Evolutionary conservation across 139 green algal species (phyloP).

Genomic region (Helicosporidium sp.): DNA sequence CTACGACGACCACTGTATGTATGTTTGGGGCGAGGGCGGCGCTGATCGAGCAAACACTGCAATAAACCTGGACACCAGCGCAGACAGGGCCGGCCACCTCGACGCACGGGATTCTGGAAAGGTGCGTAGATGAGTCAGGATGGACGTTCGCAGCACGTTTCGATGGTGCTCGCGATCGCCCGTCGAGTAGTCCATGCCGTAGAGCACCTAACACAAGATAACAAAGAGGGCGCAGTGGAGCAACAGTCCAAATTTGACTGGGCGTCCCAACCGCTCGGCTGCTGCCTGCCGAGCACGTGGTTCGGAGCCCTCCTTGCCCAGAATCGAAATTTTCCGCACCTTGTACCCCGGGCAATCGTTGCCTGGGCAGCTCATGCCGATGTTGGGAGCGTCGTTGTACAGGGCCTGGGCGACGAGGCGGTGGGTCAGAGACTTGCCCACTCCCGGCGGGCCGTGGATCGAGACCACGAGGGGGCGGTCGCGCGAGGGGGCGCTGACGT

Average conservation of each 20-base stretch:
- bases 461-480: slow-evolving; percentile 61
- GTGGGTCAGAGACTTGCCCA: slow-evolving; percentile 76
- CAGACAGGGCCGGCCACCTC: too few species aligned
- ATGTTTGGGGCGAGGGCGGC: too few species aligned
- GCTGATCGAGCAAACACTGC: too few species aligned
- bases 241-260: not conserved
- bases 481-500: slow-evolving; percentile 26
- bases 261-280: too few species aligned
- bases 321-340: slow-evolving; percentile 17
- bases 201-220: slow-evolving; percentile 40
- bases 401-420: slow-evolving; percentile 43
- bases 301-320: too few species aligned
- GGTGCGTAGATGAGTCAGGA: slow-evolving; percentile 38
- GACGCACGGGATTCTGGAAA: slow-evolving; percentile 32
- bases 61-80: too few species aligned
- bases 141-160: slow-evolving; percentile 13
- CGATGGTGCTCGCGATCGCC: slow-evolving; percentile 37
- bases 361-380: slow-evolving; percentile 29
- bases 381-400: slow-evolving; percentile 32
- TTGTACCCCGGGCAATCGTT: slow-evolving; percentile 52
- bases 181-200: slow-evolving; percentile 54
- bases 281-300: too few species aligned
- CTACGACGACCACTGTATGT: slow-evolving; percentile 60
- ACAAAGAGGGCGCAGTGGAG: not conserved
- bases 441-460: slow-evolving; percentile 67